These are phyloP conservation scores for Cytospora leucostoma DNA, from an alignment of 2,329 filamentous ascomycete species.

Conservation along the genomic window DNA sequence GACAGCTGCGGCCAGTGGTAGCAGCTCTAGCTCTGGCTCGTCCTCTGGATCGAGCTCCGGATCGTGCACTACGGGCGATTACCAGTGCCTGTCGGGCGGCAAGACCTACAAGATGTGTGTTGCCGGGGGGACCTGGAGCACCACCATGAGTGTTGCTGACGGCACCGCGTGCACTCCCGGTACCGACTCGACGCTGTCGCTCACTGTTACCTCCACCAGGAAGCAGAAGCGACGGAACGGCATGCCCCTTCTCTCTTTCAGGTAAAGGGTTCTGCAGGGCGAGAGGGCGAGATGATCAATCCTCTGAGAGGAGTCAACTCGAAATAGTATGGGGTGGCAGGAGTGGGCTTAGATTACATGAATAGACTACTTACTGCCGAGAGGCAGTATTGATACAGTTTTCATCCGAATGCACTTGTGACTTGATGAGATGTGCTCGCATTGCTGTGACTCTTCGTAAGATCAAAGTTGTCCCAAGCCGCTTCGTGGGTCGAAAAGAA, in stretches of 20 bases:
- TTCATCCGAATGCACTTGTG: background rate
- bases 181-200: slow-evolving; percentile 28
- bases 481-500: too few relatives aligned
- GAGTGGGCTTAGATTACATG: background rate
- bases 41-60: slow-evolving; percentile 10
- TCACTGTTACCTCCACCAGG: slow-evolving; percentile 27
- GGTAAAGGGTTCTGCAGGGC: background rate
- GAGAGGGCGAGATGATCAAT: background rate
- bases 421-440: background rate
- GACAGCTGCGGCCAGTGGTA: background rate
- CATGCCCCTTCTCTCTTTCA: slow-evolving; percentile 4
- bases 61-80: slow-evolving; percentile 24
- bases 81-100: slow-evolving; percentile 19
- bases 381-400: background rate
- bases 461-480: too few relatives aligned
- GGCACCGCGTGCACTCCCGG: slow-evolving; percentile 34
- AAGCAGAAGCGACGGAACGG: slow-evolving; percentile 9
- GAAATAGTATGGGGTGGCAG: background rate
- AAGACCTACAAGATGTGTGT: slow-evolving; percentile 20
- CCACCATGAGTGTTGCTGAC: slow-evolving; percentile 39
- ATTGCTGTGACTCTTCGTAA: too few relatives aligned
- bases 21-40: slow-evolving; percentile 32
- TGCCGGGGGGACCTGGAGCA: slow-evolving; percentile 23
- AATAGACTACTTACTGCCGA: background rate
- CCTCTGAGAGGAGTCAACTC: slow-evolving; percentile 3